Evolutionary conservation across 2,329 filamentous ascomycete species (phyloP).

Genomic region (Coniosporium tulheliwenetii): DNA sequence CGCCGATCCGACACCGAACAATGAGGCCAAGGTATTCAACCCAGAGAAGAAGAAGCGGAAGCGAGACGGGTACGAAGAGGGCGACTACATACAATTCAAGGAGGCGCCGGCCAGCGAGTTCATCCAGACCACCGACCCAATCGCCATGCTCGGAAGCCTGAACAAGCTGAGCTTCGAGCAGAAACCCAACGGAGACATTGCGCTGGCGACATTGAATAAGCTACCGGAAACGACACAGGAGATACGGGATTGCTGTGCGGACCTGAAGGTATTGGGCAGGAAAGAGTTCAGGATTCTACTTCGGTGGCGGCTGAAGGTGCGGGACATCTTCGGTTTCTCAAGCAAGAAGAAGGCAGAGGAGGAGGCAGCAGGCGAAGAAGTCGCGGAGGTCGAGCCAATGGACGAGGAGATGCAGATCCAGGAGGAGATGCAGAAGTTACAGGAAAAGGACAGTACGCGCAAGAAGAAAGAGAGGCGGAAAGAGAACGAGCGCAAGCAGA

Average conservation of each 20-base stretch:
- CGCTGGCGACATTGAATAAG: constrained; percentile 70
- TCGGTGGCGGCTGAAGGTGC: constrained; percentile 75
- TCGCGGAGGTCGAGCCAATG: constrained; percentile 75
- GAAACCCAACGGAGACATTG: constrained; percentile 53
- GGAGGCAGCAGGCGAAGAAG: constrained; percentile 35
- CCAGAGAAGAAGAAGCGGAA: constrained; percentile 96
- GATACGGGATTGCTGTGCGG: constrained; percentile 60
- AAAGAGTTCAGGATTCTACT: constrained; percentile 89
- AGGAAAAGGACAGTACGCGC: constrained; percentile 59
- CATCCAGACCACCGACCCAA: constrained; percentile 84
- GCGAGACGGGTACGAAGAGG: constrained; percentile 94
- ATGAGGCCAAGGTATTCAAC: constrained; percentile 96
- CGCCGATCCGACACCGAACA: constrained; percentile 72
- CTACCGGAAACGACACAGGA: constrained; percentile 77
- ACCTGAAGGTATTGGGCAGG: constrained; percentile 78
- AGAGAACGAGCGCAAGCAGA: constrained; percentile 89
- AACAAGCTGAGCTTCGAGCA: constrained; percentile 78
- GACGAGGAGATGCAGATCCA: constrained; percentile 88
- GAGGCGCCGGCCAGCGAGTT: constrained; percentile 81
- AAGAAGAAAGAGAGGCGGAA: constrained; percentile 72
- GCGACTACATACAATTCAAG: constrained; percentile 84
- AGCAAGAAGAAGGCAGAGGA: constrained; percentile 48
- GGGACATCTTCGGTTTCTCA: constrained; percentile 79
- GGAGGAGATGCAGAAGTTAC: constrained; percentile 68
- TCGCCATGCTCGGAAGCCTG: constrained; percentile 72